Percentiles rank a stretch among this genome's conserved stretches.
phyloP scores from a whole-genome alignment of 176 grass and related monocot species.

The Oryza nivara region DNA sequence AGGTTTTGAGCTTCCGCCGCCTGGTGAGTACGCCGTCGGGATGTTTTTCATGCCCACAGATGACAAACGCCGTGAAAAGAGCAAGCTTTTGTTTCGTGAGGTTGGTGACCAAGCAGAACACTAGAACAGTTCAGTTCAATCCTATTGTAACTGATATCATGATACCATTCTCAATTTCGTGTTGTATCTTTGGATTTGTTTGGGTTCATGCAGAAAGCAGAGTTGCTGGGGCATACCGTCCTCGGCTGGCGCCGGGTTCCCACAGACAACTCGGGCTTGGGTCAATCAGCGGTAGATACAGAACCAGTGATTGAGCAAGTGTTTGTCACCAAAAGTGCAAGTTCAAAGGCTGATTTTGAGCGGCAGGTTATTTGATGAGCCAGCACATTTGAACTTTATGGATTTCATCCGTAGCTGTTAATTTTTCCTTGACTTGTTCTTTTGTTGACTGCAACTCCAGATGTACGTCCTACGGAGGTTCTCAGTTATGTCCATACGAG shows the following conservation, averaged over 20 bases:
- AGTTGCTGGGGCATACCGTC: constrained; percentile 49
- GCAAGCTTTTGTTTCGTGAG: constrained; percentile 56
- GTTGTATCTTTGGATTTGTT: neutral
- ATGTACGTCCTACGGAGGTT: constrained; percentile 69
- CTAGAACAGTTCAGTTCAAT: neutral
- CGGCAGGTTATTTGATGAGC: constrained; percentile 58
- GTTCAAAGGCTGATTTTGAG: constrained; percentile 67
- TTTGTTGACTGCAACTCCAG: constrained; percentile 40
- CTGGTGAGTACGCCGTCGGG: constrained; percentile 62
- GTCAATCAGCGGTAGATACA: constrained; percentile 44
- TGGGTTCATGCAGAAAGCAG: constrained; percentile 39
- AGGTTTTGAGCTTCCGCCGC: constrained; percentile 51
- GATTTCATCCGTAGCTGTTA: neutral
- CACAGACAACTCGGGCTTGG: constrained; percentile 57
- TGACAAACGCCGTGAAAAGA: constrained; percentile 48
- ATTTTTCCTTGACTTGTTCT: neutral
- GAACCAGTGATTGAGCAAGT: constrained; percentile 68
- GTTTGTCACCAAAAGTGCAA: constrained; percentile 55
- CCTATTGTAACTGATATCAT: neutral
- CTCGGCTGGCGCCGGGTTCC: constrained; percentile 66
- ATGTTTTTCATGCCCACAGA: constrained; percentile 65
- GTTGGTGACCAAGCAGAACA: constrained; percentile 23
- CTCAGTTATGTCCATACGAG: constrained; percentile 61
- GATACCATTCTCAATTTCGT: constrained; percentile 5
- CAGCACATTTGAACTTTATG: constrained; percentile 19